Evolutionary conservation across 1,139 yeast genomes (phyloP).

Genomic region (Suzukiozyma palmioleophila): DNA sequence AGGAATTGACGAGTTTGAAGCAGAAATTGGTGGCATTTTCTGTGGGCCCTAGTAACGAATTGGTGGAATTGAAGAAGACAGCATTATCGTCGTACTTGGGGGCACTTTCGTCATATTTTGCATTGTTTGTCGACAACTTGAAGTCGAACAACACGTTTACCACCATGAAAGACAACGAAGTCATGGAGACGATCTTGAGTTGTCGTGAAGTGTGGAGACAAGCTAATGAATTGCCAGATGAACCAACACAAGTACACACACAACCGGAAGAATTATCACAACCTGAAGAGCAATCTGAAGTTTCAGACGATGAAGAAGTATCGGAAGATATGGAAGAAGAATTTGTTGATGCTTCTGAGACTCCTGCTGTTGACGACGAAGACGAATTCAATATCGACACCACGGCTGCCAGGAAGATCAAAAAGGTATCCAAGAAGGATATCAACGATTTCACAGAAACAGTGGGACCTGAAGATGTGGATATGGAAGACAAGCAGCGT

Average conservation of each 20-base stretch:
- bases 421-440: slow-evolving; percentile 19
- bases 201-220: slow-evolving; percentile 90
- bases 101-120: slow-evolving; percentile 69
- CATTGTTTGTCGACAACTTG: slow-evolving; percentile 57
- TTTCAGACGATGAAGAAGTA: slow-evolving; percentile 14
- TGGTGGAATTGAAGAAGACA: slow-evolving; percentile 47
- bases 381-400: slow-evolving; percentile 42
- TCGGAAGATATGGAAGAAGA: slow-evolving; percentile 23
- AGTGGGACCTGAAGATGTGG: slow-evolving; percentile 64
- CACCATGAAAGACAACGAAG: slow-evolving; percentile 78
- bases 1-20: slow-evolving; percentile 52
- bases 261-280: slow-evolving; percentile 10
- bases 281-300: slow-evolving; percentile 4
- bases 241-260: slow-evolving; percentile 7
- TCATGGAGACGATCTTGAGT: slow-evolving; percentile 80
- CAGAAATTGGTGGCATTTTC: slow-evolving; percentile 35
- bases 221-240: slow-evolving; percentile 48
- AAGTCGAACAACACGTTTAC: slow-evolving; percentile 50
- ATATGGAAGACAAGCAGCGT: slow-evolving; percentile 77
- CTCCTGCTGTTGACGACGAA: slow-evolving; percentile 19
- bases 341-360: slow-evolving; percentile 23
- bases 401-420: slow-evolving; percentile 43
- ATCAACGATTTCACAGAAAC: slow-evolving; percentile 60
- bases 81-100: slow-evolving; percentile 79
- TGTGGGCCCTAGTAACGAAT: slow-evolving; percentile 25